These are phyloP conservation scores for Westerdykella sp. DNA, from an alignment of 2,329 filamentous ascomycete genomes.

Conservation along the genomic window DNA sequence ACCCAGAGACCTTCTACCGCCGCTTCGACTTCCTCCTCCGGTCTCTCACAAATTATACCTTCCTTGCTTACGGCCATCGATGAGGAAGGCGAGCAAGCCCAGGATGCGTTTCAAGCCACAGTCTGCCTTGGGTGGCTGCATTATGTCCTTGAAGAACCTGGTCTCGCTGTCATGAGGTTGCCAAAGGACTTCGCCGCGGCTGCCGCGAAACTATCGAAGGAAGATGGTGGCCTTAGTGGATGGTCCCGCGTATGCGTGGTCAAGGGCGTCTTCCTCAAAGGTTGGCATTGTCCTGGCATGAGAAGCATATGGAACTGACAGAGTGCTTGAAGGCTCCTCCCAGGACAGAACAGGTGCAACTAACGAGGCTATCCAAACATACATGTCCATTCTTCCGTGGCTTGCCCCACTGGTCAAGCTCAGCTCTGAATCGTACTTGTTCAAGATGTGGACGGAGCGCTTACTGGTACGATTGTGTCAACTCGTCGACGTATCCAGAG, in stretches of 20 bases:
- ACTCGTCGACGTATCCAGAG: constrained; percentile 55
- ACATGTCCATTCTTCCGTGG: constrained; percentile 59
- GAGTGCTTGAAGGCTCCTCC: constrained; percentile 36
- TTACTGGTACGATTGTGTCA: constrained; percentile 70
- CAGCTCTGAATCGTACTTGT: constrained; percentile 47
- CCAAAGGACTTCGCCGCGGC: constrained; percentile 53
- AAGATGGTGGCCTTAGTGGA: constrained; percentile 47
- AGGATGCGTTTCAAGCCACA: constrained; percentile 67
- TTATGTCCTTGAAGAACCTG: constrained; percentile 67
- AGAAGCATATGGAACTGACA: constrained; percentile 2
- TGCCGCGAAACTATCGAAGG: constrained; percentile 15
- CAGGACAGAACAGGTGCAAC: constrained; percentile 39
- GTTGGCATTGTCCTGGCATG: constrained; percentile 40
- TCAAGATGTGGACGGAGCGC: constrained; percentile 72
- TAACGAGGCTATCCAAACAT: constrained; percentile 59
- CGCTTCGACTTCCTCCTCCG: constrained; percentile 31
- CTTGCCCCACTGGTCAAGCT: constrained; percentile 52
- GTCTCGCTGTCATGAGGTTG: constrained; percentile 54
- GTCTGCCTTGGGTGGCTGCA: constrained; percentile 82
- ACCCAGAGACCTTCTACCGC: constrained; percentile 39
- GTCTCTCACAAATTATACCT: constrained; percentile 36
- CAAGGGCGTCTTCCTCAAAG: constrained; percentile 72
- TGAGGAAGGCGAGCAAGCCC: constrained; percentile 37
- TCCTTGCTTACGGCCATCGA: constrained; percentile 37
- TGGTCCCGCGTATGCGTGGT: constrained; percentile 81